Conservation (phyloP, 352 stramenopile species). For the Phytophthora cajani region DNA sequence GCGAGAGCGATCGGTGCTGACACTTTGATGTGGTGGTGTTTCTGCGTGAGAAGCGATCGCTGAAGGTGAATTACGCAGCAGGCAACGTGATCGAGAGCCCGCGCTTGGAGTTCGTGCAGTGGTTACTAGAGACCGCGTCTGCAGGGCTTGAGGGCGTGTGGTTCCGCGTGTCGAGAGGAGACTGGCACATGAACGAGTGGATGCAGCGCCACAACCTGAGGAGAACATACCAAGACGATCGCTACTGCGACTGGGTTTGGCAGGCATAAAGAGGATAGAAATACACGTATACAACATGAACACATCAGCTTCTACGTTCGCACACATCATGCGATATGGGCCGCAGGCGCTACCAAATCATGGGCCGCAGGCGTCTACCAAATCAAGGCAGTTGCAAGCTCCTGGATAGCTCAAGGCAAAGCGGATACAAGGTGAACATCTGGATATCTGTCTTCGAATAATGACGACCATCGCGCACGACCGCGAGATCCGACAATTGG, state of each 20-base stretch:
- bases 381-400: no score
- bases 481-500: no score
- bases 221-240: background rate
- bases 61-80: background rate
- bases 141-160: slow-evolving; percentile 10
- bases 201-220: slow-evolving; percentile 1
- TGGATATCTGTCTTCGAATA: no score
- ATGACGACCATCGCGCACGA: no score
- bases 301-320: background rate
- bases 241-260: background rate
- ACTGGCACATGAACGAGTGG: slow-evolving; percentile 25
- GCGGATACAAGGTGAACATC: no score
- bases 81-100: slow-evolving; percentile 8
- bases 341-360: no score
- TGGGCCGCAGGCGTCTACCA: no score
- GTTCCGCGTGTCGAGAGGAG: slow-evolving; percentile 5
- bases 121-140: background rate
- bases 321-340: slow-evolving; percentile 22
- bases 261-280: background rate
- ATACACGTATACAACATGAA: background rate
- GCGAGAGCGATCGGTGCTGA: slow-evolving; percentile 7
- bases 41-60: slow-evolving; percentile 2
- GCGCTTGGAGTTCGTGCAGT: slow-evolving; percentile 17
- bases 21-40: slow-evolving; percentile 22
- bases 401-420: no score